Percentiles rank a stretch among this genome's conserved stretches.
These are phyloP conservation scores for Xylaria acuta DNA, from an alignment of 495 filamentous ascomycete genomes.

Conservation along the genomic window DNA sequence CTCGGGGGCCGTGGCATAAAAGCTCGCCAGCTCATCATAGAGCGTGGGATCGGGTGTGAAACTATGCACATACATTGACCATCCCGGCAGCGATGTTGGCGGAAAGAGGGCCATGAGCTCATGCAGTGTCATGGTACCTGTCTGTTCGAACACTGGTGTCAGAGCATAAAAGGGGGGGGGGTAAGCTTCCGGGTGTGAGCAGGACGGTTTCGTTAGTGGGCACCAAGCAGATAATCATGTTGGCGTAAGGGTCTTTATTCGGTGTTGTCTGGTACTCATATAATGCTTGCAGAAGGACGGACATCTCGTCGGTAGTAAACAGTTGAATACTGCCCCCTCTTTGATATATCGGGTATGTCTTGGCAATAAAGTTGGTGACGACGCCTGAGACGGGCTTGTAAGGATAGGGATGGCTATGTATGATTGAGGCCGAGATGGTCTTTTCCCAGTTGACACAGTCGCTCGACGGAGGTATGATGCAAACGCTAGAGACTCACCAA, in stretches of 20 bases:
- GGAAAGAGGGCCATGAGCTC: too few species aligned
- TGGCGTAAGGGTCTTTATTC: constrained; percentile 36
- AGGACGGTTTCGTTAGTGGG: constrained; percentile 1
- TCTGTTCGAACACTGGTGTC: constrained; percentile 13
- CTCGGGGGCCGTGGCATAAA: too few species aligned
- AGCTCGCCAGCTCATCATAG: too few species aligned
- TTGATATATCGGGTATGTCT: constrained; percentile 50
- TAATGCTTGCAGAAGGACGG: constrained; percentile 32
- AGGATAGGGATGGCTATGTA: neutral
- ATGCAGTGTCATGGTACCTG: neutral
- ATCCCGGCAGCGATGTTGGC: too few species aligned
- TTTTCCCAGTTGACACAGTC: too few species aligned
- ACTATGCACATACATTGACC: too few species aligned
- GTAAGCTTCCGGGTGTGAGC: too few species aligned
- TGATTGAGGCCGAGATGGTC: too few species aligned
- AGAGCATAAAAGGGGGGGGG: constrained; percentile 27
- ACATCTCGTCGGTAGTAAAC: constrained; percentile 38
- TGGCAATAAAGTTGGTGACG: constrained; percentile 51
- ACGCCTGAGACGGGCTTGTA: constrained; percentile 34
- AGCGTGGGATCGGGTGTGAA: too few species aligned
- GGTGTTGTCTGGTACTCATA: constrained; percentile 31
- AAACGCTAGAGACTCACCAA: constrained; percentile 50
- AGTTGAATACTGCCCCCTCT: constrained; percentile 48
- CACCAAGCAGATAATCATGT: constrained; percentile 23
- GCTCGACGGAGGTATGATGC: too few species aligned